Evolutionary conservation across 1,284 basidiomycete genomes (phyloP).

Genomic region (Amylostereum areolatum): DNA sequence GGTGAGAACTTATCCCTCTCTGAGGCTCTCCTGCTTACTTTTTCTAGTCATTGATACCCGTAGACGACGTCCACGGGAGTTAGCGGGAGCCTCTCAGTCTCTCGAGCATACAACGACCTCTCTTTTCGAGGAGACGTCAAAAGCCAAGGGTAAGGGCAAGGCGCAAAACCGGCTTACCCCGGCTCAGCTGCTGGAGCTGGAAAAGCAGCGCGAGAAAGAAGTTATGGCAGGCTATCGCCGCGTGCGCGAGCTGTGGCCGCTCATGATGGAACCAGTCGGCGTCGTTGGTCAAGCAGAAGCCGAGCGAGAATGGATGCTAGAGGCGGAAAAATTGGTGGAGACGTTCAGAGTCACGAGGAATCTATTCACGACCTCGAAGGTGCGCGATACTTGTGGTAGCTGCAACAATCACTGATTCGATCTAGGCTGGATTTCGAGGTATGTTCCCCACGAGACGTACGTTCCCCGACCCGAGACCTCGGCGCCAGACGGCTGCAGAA

Average conservation of each 20-base stretch:
- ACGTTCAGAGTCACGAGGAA: conserved; percentile 83
- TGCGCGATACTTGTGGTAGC: conserved; percentile 27
- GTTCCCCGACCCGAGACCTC: conserved; percentile 7
- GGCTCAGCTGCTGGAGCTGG: conserved; percentile 52
- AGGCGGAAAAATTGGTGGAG: conserved; percentile 83
- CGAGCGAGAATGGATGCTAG: conserved; percentile 69
- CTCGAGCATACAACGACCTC: conserved; percentile 28
- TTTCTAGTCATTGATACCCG: conserved; percentile 60
- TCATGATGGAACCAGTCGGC: conserved; percentile 22
- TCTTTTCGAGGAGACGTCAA: conserved; percentile 51
- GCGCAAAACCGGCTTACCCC: conserved; percentile 41
- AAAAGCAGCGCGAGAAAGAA: conserved; percentile 58
- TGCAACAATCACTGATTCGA: conserved; percentile 9
- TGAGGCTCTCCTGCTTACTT: background rate
- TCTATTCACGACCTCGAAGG: conserved; percentile 74
- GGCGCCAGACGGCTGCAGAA: conserved; percentile 42
- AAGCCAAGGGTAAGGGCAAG: conserved; percentile 25
- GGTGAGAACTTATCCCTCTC: conserved; percentile 36
- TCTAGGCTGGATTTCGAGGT: conserved; percentile 44
- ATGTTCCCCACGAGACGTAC: conserved; percentile 51
- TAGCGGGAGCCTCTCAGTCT: conserved; percentile 18
- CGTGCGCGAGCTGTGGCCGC: conserved; percentile 41
- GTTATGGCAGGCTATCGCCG: conserved; percentile 44
- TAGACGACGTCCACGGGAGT: conserved; percentile 34
- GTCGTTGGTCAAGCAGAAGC: conserved; percentile 30